phyloP scores from a whole-genome alignment of 768 basidiomycete species.

The Suillus sp. region DNA sequence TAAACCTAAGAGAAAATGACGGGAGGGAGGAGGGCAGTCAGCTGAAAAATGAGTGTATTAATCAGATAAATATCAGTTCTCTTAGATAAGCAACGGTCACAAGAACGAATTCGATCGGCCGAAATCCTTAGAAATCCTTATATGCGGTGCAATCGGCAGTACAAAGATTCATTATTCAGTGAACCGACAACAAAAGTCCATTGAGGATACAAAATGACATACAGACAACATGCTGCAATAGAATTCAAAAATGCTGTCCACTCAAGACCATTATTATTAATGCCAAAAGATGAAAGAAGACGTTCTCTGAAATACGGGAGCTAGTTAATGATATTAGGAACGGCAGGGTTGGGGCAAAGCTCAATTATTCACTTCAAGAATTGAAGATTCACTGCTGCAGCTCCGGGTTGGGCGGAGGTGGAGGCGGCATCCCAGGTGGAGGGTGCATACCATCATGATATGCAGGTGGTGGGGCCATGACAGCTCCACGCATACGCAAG shows the following conservation, averaged over 20 bases:
- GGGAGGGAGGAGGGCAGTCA: constrained; percentile 9
- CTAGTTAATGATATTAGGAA: constrained; percentile 3
- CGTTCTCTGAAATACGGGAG: constrained; percentile 9
- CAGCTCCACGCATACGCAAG: constrained; percentile 70
- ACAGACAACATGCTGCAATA: constrained; percentile 8
- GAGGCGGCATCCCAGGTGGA: constrained; percentile 38
- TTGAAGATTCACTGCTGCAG: constrained; percentile 26
- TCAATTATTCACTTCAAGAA: constrained; percentile 7
- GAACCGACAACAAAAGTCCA: not conserved
- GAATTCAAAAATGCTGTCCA: constrained; percentile 1
- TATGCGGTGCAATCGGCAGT: not conserved
- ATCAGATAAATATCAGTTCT: constrained; percentile 20
- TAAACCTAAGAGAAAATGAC: not conserved
- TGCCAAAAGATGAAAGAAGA: constrained; percentile 6
- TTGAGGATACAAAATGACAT: constrained; percentile 1
- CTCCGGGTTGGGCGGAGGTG: constrained; percentile 37
- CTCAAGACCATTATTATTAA: not conserved
- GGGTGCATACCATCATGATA: constrained; percentile 41
- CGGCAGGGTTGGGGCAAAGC: not conserved
- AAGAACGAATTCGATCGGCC: constrained; percentile 8
- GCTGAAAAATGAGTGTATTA: constrained; percentile 14
- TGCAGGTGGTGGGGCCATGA: constrained; percentile 53
- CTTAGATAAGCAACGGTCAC: constrained; percentile 21
- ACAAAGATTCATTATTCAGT: not conserved
- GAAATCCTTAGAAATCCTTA: not conserved